Evolutionary conservation across 345 rosid species (phyloP), one percentile per base, ranked within the genome.

Genomic region (Clausena lansium): DNA sequence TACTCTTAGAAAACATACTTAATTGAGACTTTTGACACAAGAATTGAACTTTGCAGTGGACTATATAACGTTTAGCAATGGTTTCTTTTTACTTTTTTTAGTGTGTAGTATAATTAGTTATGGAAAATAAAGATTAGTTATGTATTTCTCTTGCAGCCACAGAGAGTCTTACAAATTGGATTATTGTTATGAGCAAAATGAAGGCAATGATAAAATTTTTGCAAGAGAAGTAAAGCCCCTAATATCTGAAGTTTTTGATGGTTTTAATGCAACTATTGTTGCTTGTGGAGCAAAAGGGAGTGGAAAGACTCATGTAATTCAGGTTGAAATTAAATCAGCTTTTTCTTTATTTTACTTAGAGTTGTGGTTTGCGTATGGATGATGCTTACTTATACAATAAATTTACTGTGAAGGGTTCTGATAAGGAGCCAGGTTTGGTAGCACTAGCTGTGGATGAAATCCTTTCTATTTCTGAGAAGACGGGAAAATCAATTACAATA

Each of bases 201-300:
- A 92, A 76, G 81, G 80, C 22, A 88, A 82, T 35, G 68, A 60
- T 30, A 60, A 24, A 24, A 75, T 94, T 67, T 84, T 83, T 71
- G 10, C 75, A n/a, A 88, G 78, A 76, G 97, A 94, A 71, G 89
- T 94, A 4, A 84, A 84, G 78, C 89, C 91, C 69, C 80, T 91
- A 0, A 62, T 94, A 59, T 39, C 87, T 59, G 86, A 55, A 47
- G 85, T 94, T 64, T 86, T 94, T 50, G 84, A 85, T 39, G 97
- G 97, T 39, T 70, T 65, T 7, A 83, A 84, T 84, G 88, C 89
- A 60, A 88, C 88, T 57, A 75, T 91, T 7, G 80, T 94, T 83
- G 97, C 94, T 4, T 85, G 55, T 7, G 98, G 98, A 80, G 93
- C 98, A 14, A 87, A 89, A 78, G 80, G 85, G 74, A 86, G 90